These are phyloP conservation scores for Mucuna pruriens DNA, from an alignment of 306 rosid genomes.

Conservation along the genomic window DNA sequence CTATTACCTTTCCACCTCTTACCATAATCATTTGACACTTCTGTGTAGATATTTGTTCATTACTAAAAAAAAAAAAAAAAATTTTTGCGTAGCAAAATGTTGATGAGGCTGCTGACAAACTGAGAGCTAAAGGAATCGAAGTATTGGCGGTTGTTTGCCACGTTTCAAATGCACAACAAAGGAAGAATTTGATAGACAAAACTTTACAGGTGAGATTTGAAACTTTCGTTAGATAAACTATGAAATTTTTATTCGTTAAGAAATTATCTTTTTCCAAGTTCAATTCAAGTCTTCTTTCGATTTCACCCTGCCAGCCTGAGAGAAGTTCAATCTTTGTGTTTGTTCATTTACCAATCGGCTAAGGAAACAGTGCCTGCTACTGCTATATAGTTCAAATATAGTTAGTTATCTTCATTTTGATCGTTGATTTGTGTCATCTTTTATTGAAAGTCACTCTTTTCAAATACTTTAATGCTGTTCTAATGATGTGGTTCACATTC, in stretches of 20 bases:
- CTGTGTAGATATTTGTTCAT: background rate
- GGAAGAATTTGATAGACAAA: slow-evolving; percentile 71
- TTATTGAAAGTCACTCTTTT: too few relatives aligned
- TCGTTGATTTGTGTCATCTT: too few relatives aligned
- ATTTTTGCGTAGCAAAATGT: slow-evolving; percentile 82
- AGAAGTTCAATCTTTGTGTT: background rate
- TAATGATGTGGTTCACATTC: slow-evolving; percentile 16
- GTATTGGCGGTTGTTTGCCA: slow-evolving; percentile 73
- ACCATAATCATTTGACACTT: background rate
- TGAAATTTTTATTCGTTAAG: background rate
- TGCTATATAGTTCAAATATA: too few relatives aligned
- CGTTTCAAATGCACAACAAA: slow-evolving; percentile 74
- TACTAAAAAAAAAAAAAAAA: too few relatives aligned
- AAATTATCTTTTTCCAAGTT: background rate
- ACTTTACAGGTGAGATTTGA: slow-evolving; percentile 63
- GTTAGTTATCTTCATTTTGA: too few relatives aligned
- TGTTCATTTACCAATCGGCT: background rate
- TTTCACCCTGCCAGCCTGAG: background rate
- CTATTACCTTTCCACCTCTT: background rate
- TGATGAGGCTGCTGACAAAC: slow-evolving; percentile 71
- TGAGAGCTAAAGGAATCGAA: slow-evolving; percentile 69
- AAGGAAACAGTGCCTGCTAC: background rate
- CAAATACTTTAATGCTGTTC: background rate
- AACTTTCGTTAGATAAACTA: background rate
- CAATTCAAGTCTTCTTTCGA: background rate